Evolutionary conservation across 768 basidiomycete genomes (phyloP), one percentile per base, ranked within the genome.

Genomic region (Kwoniella europaea): DNA sequence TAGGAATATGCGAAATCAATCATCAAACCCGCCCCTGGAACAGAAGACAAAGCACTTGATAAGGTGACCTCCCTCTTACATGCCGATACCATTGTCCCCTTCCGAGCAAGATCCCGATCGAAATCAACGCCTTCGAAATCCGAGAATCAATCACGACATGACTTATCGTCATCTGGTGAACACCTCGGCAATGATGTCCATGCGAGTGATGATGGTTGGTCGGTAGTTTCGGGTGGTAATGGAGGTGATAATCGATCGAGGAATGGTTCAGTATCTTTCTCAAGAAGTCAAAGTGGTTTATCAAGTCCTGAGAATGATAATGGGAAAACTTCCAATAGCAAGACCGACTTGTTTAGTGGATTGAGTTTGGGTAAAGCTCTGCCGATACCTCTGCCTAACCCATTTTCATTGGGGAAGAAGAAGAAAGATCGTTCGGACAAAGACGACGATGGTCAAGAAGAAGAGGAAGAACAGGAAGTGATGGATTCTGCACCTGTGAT

Each of bases 1-100:
- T 69, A 83, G 82, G 96, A 98, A 71, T 98, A 98, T 82, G 93
- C 96, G 44, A 89, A 91, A 44, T 91, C 91, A 9, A 84, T 97
- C 61, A 89, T 98, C 74, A 95, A 93, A 81, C 88, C 87, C 6
- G 73, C 41, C 4, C 72, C 72, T 7, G 53, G 42, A 24, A 44
- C 60, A n/a, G 56, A 68, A 6, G 73, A 74, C 5, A 62, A 50
- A 4, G 44, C 64, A 6, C 68, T 75, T 22, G 68, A 69, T 43
- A 72, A 73, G 63, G 63, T 68, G 12, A 67, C 71, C 41, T 69
- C 65, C 10, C 63, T 74, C 13, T 67, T 79, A 24, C 63, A 65
- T 43, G 46, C 61, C 7, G 55, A 52, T 27, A 55, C 18, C 16
- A 52, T 60, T 46, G 55, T 42, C 12, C 56, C 54, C 4, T 68